Evolutionary conservation across 495 filamentous ascomycete genomes (phyloP).

Genomic region (Penicillium argentinense): DNA sequence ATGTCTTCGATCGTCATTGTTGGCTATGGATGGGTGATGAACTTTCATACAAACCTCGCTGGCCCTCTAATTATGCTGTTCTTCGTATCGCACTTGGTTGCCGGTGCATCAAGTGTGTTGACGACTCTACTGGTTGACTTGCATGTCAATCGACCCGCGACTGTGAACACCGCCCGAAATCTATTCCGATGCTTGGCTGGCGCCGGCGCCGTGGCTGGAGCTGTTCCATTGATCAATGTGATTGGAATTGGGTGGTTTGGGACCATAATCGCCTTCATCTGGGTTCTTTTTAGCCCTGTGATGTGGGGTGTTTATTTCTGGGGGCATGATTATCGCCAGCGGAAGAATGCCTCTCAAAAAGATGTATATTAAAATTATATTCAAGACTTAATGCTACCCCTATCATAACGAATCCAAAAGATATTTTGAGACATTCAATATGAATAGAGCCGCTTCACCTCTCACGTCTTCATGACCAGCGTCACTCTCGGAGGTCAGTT

Average conservation of each 20-base stretch:
- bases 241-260: slow-evolving; percentile 36
- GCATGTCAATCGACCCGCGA: slow-evolving; percentile 3
- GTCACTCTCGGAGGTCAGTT: too few species aligned
- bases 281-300: slow-evolving; percentile 17
- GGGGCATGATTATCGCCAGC: slow-evolving; percentile 16
- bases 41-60: slow-evolving; percentile 3
- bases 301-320: slow-evolving; percentile 28
- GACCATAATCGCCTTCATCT: slow-evolving; percentile 29
- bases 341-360: neutral
- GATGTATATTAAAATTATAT: too few species aligned
- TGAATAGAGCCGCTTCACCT: too few species aligned
- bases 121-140: slow-evolving; percentile 6
- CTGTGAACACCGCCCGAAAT: slow-evolving; percentile 2
- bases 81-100: neutral
- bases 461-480: too few species aligned
- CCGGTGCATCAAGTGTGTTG: slow-evolving; percentile 2
- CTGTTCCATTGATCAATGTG: slow-evolving; percentile 1
- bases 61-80: slow-evolving; percentile 10
- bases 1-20: neutral
- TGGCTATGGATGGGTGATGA: slow-evolving; percentile 15
- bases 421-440: too few species aligned
- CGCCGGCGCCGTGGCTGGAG: slow-evolving; percentile 10
- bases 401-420: too few species aligned
- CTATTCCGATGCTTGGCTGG: slow-evolving; percentile 5
- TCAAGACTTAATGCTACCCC: too few species aligned